Conservation (phyloP, 495 filamentous ascomycete genomes). For the Xylaria telfairii region DNA sequence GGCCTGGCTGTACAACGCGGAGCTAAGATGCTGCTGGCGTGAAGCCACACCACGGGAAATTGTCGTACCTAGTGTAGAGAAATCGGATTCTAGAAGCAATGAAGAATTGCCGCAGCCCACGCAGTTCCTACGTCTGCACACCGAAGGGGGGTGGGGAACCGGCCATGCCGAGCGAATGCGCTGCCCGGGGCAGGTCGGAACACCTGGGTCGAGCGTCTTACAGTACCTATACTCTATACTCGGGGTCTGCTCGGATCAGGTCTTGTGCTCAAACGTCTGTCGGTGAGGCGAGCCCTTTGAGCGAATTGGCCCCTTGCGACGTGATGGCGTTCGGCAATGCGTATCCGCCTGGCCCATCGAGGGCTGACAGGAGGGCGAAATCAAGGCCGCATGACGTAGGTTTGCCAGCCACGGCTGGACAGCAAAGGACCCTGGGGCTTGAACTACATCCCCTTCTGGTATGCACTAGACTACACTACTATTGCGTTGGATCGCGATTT, state of each 20-base stretch:
- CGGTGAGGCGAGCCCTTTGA: slow-evolving; percentile 38
- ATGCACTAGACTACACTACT: background rate
- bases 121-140: background rate
- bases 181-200: slow-evolving; percentile 33
- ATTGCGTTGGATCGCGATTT: slow-evolving; percentile 1
- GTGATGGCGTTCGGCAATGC: slow-evolving; percentile 5
- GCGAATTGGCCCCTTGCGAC: slow-evolving; percentile 7
- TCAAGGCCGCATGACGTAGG: slow-evolving; percentile 25
- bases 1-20: background rate
- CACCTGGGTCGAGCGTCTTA: background rate
- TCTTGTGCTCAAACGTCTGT: slow-evolving; percentile 30
- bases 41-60: slow-evolving; percentile 9
- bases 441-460: background rate
- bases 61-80: slow-evolving; percentile 20
- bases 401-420: slow-evolving; percentile 1
- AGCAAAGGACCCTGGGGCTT: background rate
- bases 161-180: slow-evolving; percentile 40
- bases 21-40: background rate
- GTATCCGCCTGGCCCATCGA: background rate
- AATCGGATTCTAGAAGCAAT: slow-evolving; percentile 21
- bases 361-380: slow-evolving; percentile 16
- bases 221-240: background rate
- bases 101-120: slow-evolving; percentile 13
- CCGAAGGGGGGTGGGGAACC: slow-evolving; percentile 35
- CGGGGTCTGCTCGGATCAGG: background rate